Conservation (phyloP, 768 basidiomycete species). For the Macrolepiota fuliginosa region DNA sequence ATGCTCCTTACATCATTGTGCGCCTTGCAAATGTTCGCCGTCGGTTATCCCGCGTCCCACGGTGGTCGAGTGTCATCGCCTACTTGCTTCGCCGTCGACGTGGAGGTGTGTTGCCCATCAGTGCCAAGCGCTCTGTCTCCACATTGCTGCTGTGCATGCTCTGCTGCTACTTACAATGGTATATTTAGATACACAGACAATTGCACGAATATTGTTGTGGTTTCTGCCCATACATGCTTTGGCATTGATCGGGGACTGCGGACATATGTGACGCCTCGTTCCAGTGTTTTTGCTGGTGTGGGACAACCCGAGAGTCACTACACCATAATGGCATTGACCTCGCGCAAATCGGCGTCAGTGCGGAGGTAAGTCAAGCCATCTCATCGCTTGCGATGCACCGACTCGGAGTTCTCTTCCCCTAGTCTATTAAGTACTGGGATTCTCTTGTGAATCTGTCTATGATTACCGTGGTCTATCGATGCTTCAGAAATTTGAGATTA, state of each 20-base stretch:
- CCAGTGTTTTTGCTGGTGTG: background rate
- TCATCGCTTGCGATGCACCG: background rate
- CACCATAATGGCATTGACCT: too few species aligned
- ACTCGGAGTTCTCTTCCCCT: background rate
- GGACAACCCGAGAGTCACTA: too few species aligned
- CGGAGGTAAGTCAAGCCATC: slow-evolving; percentile 1
- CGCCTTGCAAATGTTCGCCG: background rate
- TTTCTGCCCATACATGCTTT: background rate
- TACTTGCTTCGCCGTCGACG: background rate
- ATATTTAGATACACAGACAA: background rate
- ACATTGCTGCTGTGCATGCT: background rate
- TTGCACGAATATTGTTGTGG: background rate
- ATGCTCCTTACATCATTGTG: background rate
- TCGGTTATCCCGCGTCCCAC: background rate
- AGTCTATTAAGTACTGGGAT: background rate
- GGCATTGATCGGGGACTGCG: background rate
- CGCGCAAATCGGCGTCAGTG: slow-evolving; percentile 6
- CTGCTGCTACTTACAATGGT: background rate
- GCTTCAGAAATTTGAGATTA: too few species aligned
- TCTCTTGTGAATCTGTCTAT: background rate
- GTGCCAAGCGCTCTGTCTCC: background rate
- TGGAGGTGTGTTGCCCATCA: background rate
- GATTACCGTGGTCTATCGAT: background rate
- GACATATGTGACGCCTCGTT: background rate
- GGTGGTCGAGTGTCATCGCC: too few species aligned